These are phyloP conservation scores for Termitomyces eurrhizus DNA, from an alignment of 768 basidiomycete genomes.

Conservation along the genomic window DNA sequence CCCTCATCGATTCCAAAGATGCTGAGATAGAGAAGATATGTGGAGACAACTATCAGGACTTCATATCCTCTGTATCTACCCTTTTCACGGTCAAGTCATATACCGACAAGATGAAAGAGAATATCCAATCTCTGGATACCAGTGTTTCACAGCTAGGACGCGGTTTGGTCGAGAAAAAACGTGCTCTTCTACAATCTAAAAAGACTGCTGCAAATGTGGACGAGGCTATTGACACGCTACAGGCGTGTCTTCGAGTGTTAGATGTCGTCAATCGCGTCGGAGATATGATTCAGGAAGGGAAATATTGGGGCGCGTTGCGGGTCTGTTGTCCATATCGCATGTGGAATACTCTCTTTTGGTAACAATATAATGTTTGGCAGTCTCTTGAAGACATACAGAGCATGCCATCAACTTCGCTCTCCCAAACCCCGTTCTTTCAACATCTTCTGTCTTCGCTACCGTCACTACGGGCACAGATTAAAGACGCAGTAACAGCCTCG, in stretches of 20 bases:
- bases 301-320: constrained; percentile 95
- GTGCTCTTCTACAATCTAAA: constrained; percentile 80
- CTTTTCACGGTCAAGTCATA: constrained; percentile 95
- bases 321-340: constrained; percentile 51
- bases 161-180: constrained; percentile 91
- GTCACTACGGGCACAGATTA: constrained; percentile 83
- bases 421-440: constrained; percentile 90
- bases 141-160: constrained; percentile 87
- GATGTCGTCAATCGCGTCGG: constrained; percentile 92
- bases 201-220: constrained; percentile 94
- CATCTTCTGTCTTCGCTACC: constrained; percentile 90
- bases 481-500: constrained; percentile 90
- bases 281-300: constrained; percentile 89
- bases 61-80: constrained; percentile 95
- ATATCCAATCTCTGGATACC: constrained; percentile 83
- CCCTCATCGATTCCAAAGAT: constrained; percentile 93
- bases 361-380: constrained; percentile 41
- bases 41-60: constrained; percentile 96
- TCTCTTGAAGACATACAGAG: constrained; percentile 93
- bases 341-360: constrained; percentile 27
- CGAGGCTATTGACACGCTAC: constrained; percentile 93
- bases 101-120: constrained; percentile 89
- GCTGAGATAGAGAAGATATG: constrained; percentile 95
- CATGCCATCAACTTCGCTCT: constrained; percentile 84
- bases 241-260: constrained; percentile 87